Evolutionary conservation across 2,329 filamentous ascomycete genomes (phyloP).

Genomic region (Capronia coronata): DNA sequence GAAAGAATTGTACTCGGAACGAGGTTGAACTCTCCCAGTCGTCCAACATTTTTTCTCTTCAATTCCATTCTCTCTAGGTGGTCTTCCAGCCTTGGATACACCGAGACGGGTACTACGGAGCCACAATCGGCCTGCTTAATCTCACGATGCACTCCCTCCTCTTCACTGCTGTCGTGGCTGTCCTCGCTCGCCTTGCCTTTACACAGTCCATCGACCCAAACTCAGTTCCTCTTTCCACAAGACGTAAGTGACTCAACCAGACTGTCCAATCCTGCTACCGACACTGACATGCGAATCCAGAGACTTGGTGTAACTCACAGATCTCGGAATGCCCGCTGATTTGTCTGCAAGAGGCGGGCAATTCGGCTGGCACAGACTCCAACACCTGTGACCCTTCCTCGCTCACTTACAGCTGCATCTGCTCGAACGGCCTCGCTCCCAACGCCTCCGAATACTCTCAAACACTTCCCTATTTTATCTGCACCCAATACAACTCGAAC

Average conservation of each 20-base stretch:
- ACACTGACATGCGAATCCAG: slow-evolving; percentile 26
- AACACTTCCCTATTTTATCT: slow-evolving; percentile 58
- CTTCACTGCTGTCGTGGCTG: slow-evolving; percentile 30
- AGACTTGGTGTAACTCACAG: slow-evolving; percentile 41
- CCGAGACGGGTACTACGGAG: not conserved
- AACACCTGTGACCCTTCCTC: slow-evolving; percentile 42
- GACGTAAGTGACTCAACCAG: slow-evolving; percentile 31
- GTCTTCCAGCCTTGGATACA: not conserved
- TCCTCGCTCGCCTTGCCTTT: slow-evolving; percentile 33
- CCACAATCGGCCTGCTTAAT: not conserved
- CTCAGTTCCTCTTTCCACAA: slow-evolving; percentile 34
- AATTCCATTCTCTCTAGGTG: not conserved
- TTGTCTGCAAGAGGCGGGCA: slow-evolving; percentile 38
- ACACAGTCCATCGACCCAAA: slow-evolving; percentile 38
- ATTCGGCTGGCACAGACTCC: slow-evolving; percentile 31
- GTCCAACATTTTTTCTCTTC: not conserved
- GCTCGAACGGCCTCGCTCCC: slow-evolving; percentile 47
- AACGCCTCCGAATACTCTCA: slow-evolving; percentile 57
- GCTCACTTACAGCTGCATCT: slow-evolving; percentile 53
- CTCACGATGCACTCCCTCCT: slow-evolving; percentile 26
- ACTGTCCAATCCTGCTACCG: not conserved
- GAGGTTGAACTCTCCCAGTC: not conserved
- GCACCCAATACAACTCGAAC: slow-evolving; percentile 51
- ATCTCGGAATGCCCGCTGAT: slow-evolving; percentile 41
- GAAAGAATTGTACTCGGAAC: not conserved